These are phyloP conservation scores for Capsella bursapastoris DNA, from an alignment of 345 rosid genomes.

Conservation along the genomic window DNA sequence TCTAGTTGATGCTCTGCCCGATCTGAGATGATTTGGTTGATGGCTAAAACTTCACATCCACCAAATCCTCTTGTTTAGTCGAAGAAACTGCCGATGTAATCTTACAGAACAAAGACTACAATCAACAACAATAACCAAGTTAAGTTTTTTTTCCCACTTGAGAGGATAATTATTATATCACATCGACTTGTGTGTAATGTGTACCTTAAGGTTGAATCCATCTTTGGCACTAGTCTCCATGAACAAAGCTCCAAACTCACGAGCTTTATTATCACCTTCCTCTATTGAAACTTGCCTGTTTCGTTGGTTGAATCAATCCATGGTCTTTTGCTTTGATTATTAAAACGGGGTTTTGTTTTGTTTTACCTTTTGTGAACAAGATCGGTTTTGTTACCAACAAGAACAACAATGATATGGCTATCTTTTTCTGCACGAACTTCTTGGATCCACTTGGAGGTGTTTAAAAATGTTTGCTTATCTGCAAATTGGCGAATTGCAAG, in stretches of 20 bases:
- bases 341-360: background rate
- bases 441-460: constrained; percentile 84
- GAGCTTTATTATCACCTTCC: constrained; percentile 84
- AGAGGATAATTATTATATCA: background rate
- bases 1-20: constrained; percentile 68
- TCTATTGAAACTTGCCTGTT: constrained; percentile 88
- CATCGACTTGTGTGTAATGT: background rate
- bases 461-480: constrained; percentile 82
- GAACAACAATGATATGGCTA: constrained; percentile 71
- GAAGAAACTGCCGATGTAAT: constrained; percentile 77
- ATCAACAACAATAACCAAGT: constrained; percentile 7
- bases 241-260: constrained; percentile 80
- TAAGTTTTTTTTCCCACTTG: background rate
- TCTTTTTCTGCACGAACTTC: constrained; percentile 84
- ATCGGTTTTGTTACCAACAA: constrained; percentile 92
- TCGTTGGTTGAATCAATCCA: constrained; percentile 5
- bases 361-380: constrained; percentile 68
- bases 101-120: constrained; percentile 87
- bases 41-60: constrained; percentile 88
- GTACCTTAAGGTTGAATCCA: constrained; percentile 86
- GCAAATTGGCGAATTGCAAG: constrained; percentile 18
- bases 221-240: constrained; percentile 93
- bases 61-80: constrained; percentile 87
- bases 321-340: background rate
- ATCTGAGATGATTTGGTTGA: constrained; percentile 53